Conservation (phyloP, 2,329 filamentous ascomycete genomes). For the Neodidymelliopsis sp. region DNA sequence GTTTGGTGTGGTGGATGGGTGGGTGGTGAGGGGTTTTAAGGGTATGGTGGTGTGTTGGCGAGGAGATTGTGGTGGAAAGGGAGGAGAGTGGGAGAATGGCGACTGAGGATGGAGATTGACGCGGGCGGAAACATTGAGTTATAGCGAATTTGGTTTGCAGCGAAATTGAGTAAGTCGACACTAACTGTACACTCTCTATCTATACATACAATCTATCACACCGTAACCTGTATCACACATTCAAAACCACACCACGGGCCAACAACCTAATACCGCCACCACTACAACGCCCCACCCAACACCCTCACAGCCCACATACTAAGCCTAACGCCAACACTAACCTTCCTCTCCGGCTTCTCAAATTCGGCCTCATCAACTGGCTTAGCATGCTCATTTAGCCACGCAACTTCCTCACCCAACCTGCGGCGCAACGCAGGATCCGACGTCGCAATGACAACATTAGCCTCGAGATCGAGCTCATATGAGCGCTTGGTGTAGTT, state of each 20-base stretch:
- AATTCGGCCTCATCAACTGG: constrained; percentile 79
- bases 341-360: constrained; percentile 79
- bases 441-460: constrained; percentile 82
- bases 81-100: background rate
- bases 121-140: too few species aligned
- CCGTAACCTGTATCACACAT: background rate
- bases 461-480: constrained; percentile 87
- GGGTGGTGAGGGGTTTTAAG: constrained; percentile 28
- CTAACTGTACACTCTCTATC: background rate
- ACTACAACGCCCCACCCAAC: constrained; percentile 83
- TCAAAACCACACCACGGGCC: background rate
- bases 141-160: too few species aligned
- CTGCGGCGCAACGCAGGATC: constrained; percentile 74
- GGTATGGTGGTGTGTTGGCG: too few species aligned
- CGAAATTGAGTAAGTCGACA: background rate
- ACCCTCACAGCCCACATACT: constrained; percentile 94
- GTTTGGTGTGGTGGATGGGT: constrained; percentile 43
- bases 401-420: constrained; percentile 80
- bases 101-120: background rate
- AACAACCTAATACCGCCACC: background rate
- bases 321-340: constrained; percentile 82
- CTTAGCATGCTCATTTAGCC: constrained; percentile 77
- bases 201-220: constrained; percentile 2
- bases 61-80: too few species aligned
- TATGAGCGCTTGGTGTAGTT: constrained; percentile 98